phyloP scores from a whole-genome alignment of 2,329 filamentous ascomycete species.

The Ascochyta fabae region DNA sequence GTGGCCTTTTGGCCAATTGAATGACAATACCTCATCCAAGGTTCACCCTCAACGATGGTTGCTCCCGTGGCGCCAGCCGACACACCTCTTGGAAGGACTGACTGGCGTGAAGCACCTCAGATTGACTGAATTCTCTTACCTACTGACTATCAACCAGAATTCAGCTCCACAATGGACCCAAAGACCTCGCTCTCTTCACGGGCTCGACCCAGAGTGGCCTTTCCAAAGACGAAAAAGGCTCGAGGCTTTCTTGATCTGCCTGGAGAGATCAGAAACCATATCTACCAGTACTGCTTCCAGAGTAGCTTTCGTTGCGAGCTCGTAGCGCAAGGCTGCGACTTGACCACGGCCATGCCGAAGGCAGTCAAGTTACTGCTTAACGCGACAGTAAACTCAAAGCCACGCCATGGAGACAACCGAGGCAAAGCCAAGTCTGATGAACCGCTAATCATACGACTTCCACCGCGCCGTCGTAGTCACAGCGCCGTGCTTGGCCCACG shows the following conservation, averaged over 20 bases:
- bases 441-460: constrained; percentile 22
- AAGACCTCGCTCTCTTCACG: constrained; percentile 22
- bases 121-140: neutral
- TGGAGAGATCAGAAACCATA: constrained; percentile 57
- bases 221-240: constrained; percentile 19
- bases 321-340: constrained; percentile 6
- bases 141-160: constrained; percentile 3
- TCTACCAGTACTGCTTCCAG: constrained; percentile 52
- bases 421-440: neutral
- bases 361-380: constrained; percentile 23
- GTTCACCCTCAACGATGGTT: neutral
- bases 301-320: constrained; percentile 38
- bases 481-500: constrained; percentile 21
- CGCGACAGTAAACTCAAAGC: neutral
- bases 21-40: neutral
- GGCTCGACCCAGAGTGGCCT: constrained; percentile 8
- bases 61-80: neutral
- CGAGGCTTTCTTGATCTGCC: constrained; percentile 51
- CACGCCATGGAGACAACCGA: neutral
- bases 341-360: neutral
- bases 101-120: constrained; percentile 2
- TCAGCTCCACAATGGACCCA: constrained; percentile 19
- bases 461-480: constrained; percentile 26
- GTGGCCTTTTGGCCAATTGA: neutral
- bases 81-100: neutral